phyloP scores from a whole-genome alignment of 352 stramenopile species.

The Ochromonadaceae sp. region DNA sequence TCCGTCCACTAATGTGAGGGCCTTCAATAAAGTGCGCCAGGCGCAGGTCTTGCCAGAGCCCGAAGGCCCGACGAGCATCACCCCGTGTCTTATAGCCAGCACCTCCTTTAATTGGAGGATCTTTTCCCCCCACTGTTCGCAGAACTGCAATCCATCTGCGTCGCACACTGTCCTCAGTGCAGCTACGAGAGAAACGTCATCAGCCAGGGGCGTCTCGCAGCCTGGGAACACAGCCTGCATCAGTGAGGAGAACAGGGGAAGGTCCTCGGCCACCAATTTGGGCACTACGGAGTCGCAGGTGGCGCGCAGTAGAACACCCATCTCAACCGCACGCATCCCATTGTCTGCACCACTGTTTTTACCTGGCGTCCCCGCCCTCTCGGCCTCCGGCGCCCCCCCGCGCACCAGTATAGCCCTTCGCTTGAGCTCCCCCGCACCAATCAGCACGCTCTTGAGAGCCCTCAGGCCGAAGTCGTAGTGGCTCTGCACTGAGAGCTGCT shows the following conservation, averaged over 20 bases:
- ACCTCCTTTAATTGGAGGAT: constrained; percentile 96
- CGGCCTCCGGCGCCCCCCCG: not conserved
- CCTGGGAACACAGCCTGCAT: constrained; percentile 92
- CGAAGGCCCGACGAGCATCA: constrained; percentile 96
- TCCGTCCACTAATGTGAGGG: constrained; percentile 81
- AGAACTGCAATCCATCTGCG: constrained; percentile 59
- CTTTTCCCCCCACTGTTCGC: constrained; percentile 90
- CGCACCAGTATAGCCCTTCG: constrained; percentile 55
- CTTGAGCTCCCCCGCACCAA: constrained; percentile 94
- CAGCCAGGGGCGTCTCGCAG: constrained; percentile 50
- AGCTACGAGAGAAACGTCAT: constrained; percentile 34
- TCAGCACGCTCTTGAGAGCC: constrained; percentile 95
- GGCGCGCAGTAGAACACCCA: constrained; percentile 83
- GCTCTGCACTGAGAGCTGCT: constrained; percentile 93
- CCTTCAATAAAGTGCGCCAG: constrained; percentile 75
- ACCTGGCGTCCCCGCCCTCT: constrained; percentile 20
- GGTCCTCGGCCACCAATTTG: constrained; percentile 94
- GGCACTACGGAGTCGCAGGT: constrained; percentile 97
- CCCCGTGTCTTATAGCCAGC: constrained; percentile 80
- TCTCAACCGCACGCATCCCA: constrained; percentile 57
- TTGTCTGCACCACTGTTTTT: too few species aligned
- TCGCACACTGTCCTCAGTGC: constrained; percentile 49
- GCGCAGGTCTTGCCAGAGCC: constrained; percentile 91
- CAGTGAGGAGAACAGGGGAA: constrained; percentile 86
- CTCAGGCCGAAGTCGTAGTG: constrained; percentile 99